Base-by-base conservation (phyloP, 108 stramenopile species). In the Nitzschia sp. region DNA sequence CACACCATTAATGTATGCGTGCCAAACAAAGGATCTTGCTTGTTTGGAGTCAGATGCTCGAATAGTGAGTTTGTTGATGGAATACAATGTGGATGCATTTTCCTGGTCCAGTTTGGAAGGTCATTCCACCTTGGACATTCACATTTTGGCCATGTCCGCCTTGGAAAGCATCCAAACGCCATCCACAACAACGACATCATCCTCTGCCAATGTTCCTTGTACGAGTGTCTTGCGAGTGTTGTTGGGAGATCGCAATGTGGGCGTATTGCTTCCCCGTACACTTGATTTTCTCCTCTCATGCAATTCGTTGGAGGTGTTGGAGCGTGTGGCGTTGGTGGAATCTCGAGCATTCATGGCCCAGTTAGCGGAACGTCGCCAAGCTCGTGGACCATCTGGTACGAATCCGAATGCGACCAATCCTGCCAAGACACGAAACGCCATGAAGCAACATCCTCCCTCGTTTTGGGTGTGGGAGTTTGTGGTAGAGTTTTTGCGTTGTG, bases 381-480 rank as follows among this genome's bases (percentile, higher is more conserved):
- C 42, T 24, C 61, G 61, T 3, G 38, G 12, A 12, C 26, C 0
- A 1, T 2, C 6, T 3, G 53, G 21, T 34, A 5, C 5, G 5
- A 34, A 1, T 34, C 29, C 29, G n/a, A n/a, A 34, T 34, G 3
- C 29, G 5, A 48, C 3, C 14, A 48, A 29, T 40, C 38, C 11
- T 40, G 10, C 71, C 20, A 12, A 62, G 43, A 9, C 61, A 8
- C 20, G 9, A 2, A 9, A 20, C 5, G 10, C 3, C 10, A 41
- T 21, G 15, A 43, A 21, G 5, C 65, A 51, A 2, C 46, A 72
- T 44, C 55, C 64, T 14, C 12, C 51, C 25, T 20, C 29, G 11
- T 72, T 72, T 64, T 72, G 71, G 71, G 71, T 72, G 10, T 72
- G 71, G 71, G 63, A 63, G 37, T 72, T 65, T 39, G 51, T 63